phyloP scores from a whole-genome alignment of 2,329 filamentous ascomycete genomes.

The Grosmannia serpens region DNA sequence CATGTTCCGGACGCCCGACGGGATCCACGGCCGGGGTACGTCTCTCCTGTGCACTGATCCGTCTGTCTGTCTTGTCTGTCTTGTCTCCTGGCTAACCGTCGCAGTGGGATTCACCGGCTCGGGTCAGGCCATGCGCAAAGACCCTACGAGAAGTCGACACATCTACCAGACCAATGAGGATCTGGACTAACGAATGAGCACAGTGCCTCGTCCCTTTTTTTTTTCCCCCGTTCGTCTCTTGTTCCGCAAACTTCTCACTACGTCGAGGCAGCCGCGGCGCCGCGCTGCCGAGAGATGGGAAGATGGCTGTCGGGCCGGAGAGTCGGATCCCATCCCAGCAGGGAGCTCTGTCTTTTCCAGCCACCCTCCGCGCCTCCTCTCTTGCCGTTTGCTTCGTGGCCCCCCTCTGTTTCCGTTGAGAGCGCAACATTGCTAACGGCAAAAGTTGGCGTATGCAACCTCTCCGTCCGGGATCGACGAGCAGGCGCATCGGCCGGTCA shows the following conservation, averaged over 20 bases:
- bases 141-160: slow-evolving; percentile 68
- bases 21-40: slow-evolving; percentile 74
- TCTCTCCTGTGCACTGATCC: not conserved
- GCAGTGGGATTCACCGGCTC: slow-evolving; percentile 93
- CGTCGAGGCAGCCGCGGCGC: not conserved
- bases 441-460: not conserved
- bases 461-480: not conserved
- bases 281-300: not conserved
- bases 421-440: not conserved
- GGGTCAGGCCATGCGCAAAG: slow-evolving; percentile 91
- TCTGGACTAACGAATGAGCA: slow-evolving; percentile 43
- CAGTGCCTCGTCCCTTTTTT: not conserved
- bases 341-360: too few species aligned
- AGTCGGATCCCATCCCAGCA: too few species aligned
- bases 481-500: too few species aligned
- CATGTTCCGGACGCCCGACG: slow-evolving; percentile 91
- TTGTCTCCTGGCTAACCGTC: slow-evolving; percentile 16
- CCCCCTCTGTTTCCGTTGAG: not conserved
- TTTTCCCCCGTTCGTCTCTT: not conserved
- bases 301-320: not conserved
- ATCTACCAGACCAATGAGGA: slow-evolving; percentile 72
- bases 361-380: not conserved
- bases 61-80: not conserved
- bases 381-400: not conserved
- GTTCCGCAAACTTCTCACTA: too few species aligned